These are phyloP conservation scores for Davidsoniella eucalypti DNA, from an alignment of 2,329 filamentous ascomycete genomes.

Conservation along the genomic window DNA sequence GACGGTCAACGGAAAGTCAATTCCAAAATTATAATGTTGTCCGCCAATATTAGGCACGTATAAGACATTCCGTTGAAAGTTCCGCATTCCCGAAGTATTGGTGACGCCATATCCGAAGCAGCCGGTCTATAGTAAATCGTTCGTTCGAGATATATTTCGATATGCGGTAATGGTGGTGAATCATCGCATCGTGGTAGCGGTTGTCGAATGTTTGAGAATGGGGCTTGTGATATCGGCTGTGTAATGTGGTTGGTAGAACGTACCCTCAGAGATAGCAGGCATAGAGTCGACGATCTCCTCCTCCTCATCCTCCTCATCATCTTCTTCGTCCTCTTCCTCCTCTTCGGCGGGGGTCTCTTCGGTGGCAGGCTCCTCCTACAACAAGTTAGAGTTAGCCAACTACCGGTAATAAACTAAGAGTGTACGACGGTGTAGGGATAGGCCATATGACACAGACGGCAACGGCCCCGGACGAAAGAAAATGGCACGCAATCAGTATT, in stretches of 20 bases:
- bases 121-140: neutral
- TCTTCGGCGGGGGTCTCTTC: slow-evolving; percentile 23
- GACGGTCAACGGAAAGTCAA: too few relatives aligned
- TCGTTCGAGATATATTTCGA: neutral
- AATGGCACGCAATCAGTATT: neutral
- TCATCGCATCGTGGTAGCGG: neutral
- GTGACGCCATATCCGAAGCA: too few relatives aligned
- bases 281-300: slow-evolving; percentile 79
- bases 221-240: too few relatives aligned
- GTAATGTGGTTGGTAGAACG: slow-evolving; percentile 22
- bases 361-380: slow-evolving; percentile 16
- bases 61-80: too few relatives aligned
- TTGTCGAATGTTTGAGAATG: slow-evolving; percentile 6
- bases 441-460: neutral
- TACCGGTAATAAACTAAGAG: neutral
- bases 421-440: neutral
- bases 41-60: too few relatives aligned
- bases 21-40: too few relatives aligned
- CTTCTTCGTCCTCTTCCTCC: slow-evolving; percentile 37
- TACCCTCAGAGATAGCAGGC: slow-evolving; percentile 82
- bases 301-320: slow-evolving; percentile 56
- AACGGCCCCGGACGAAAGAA: too few relatives aligned
- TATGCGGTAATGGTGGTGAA: too few relatives aligned
- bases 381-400: neutral
- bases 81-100: too few relatives aligned